These are phyloP conservation scores for Tylopilus vinaceipallidus DNA, from an alignment of 768 basidiomycete species.

Conservation along the genomic window DNA sequence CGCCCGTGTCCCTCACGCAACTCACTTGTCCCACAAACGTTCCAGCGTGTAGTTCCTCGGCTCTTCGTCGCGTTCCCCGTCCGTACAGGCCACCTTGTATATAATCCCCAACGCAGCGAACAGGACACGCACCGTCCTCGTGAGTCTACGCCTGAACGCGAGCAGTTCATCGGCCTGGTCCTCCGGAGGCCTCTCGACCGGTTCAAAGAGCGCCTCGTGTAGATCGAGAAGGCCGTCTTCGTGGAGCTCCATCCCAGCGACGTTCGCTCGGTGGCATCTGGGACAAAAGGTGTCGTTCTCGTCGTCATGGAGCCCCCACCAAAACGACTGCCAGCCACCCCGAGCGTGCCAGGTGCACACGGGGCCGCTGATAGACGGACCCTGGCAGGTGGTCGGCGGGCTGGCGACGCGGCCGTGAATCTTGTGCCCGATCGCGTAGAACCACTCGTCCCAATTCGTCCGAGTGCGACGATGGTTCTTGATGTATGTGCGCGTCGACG, in stretches of 20 bases:
- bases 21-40: slow-evolving; percentile 10
- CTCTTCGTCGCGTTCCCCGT: neutral
- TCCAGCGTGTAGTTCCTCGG: slow-evolving; percentile 1
- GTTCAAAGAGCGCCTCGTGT: slow-evolving; percentile 7
- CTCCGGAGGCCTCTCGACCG: neutral
- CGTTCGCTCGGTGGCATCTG: neutral
- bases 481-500: slow-evolving; percentile 11
- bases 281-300: neutral
- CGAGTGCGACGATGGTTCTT: slow-evolving; percentile 26
- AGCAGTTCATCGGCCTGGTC: neutral
- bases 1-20: slow-evolving; percentile 10
- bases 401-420: neutral
- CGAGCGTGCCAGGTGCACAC: neutral
- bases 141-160: slow-evolving; percentile 2
- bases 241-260: slow-evolving; percentile 1
- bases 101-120: slow-evolving; percentile 7
- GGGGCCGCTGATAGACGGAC: neutral
- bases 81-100: slow-evolving; percentile 10
- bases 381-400: neutral
- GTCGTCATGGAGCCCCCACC: slow-evolving; percentile 15
- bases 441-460: slow-evolving; percentile 1
- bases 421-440: slow-evolving; percentile 13
- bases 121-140: slow-evolving; percentile 6
- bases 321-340: slow-evolving; percentile 13
- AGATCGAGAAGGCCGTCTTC: slow-evolving; percentile 11